A percentile compares a stretch with the other conserved stretches of the same genome.
These are phyloP conservation scores for Colletotrichum paranaense DNA, from an alignment of 2,329 filamentous ascomycete species.

Conservation along the genomic window DNA sequence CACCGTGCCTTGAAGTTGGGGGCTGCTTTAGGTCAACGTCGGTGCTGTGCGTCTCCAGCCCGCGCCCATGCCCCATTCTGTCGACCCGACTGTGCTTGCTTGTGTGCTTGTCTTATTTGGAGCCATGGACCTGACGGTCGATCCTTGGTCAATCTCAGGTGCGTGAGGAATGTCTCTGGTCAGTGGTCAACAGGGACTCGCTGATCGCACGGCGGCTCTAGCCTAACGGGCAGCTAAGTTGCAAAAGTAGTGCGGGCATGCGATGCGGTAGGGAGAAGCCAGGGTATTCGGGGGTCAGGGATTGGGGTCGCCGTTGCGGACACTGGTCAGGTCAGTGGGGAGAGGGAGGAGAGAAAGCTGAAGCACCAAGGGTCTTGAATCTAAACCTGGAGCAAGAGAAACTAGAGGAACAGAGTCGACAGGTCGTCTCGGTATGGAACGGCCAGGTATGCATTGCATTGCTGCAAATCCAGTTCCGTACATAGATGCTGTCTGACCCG, in stretches of 20 bases:
- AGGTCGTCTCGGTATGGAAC: not conserved
- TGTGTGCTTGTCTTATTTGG: not conserved
- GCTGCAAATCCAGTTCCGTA: conserved; percentile 5
- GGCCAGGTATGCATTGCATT: not conserved
- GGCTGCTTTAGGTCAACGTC: conserved; percentile 14
- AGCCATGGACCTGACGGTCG: conserved; percentile 22
- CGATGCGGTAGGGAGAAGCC: conserved; percentile 1
- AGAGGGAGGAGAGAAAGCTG: not conserved
- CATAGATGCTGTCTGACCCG: conserved; percentile 6
- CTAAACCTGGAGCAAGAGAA: conserved; percentile 21
- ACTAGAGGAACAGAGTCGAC: not conserved
- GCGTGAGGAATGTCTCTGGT: conserved; percentile 13
- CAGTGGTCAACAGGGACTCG: conserved; percentile 8
- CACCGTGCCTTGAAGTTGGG: not conserved
- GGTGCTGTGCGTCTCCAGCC: conserved; percentile 10
- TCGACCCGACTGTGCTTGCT: conserved; percentile 9
- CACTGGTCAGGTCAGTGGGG: conserved; percentile 6
- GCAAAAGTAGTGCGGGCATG: conserved; percentile 17
- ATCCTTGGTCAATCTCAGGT: conserved; percentile 30
- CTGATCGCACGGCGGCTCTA: conserved; percentile 25
- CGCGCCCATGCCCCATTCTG: conserved; percentile 11
- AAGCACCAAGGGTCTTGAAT: conserved; percentile 33
- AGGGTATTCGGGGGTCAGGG: conserved; percentile 18
- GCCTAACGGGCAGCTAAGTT: not conserved
- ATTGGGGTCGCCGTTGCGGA: conserved; percentile 16